Percentiles rank a stretch among this genome's conserved stretches.
These are phyloP conservation scores for Cupressus sempervirens DNA, from an alignment of 75 land plant species.

Conservation along the genomic window DNA sequence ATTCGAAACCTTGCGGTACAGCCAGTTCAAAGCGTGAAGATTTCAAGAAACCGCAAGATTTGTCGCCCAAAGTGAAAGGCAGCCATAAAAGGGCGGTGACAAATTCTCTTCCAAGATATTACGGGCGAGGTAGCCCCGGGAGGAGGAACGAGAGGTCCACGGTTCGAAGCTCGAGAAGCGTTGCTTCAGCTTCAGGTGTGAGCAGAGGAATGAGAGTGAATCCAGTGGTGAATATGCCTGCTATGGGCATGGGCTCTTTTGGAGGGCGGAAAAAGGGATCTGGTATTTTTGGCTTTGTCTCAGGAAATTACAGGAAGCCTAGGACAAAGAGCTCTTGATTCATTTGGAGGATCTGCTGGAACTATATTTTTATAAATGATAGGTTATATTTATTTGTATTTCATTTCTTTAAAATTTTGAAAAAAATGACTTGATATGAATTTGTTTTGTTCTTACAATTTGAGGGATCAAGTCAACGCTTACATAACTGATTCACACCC, in stretches of 20 bases:
- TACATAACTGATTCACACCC: no score
- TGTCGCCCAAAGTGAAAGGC: not conserved
- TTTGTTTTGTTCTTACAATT: no score
- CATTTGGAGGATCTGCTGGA: no score
- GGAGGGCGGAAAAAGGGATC: not conserved
- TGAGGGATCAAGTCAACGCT: no score
- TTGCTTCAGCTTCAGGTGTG: not conserved
- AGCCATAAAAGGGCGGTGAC: not conserved
- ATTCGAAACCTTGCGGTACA: not conserved
- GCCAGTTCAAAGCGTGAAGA: not conserved
- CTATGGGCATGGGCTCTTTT: not conserved
- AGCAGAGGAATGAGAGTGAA: not conserved
- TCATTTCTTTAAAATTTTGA: no score
- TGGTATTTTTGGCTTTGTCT: not conserved
- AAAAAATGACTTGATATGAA: no score
- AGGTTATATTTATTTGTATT: no score
- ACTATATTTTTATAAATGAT: no score
- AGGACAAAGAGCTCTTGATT: no score
- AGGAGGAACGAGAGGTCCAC: not conserved
- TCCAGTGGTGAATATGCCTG: not conserved
- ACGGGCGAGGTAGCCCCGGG: not conserved
- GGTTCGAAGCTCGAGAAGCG: not conserved
- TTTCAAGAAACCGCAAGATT: not conserved
- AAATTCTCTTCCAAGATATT: not conserved
- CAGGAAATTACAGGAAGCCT: not conserved